phyloP scores from a whole-genome alignment of 2,329 filamentous ascomycete species.

The Aschersonia sp. region DNA sequence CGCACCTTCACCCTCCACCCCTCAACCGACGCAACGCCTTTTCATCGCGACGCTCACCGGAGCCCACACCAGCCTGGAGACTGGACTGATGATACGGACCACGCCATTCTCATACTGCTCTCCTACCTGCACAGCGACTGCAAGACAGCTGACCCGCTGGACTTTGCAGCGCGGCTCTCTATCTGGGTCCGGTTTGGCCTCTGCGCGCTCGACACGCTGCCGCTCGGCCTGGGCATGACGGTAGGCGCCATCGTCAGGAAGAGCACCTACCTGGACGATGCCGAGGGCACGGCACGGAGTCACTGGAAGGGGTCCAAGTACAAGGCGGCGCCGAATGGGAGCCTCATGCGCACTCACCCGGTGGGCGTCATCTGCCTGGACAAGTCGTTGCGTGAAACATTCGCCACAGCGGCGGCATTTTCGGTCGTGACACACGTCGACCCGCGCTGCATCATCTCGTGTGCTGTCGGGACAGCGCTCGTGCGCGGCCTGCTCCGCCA shows the following conservation, averaged over 20 bases:
- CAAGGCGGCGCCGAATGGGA: conserved; percentile 33
- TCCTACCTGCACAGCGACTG: conserved; percentile 30
- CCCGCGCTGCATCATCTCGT: conserved; percentile 33
- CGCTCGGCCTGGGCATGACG: conserved; percentile 31
- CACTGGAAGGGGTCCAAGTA: conserved; percentile 25
- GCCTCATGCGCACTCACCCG: conserved; percentile 36
- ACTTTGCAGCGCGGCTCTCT: conserved; percentile 28
- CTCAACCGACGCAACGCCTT: conserved; percentile 20
- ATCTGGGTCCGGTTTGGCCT: conserved; percentile 33
- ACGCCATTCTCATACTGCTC: conserved; percentile 32
- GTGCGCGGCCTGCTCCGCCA: conserved; percentile 29
- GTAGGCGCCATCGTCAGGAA: conserved; percentile 28
- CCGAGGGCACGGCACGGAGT: conserved; percentile 21
- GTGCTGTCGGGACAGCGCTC: conserved; percentile 29
- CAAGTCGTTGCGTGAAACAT: conserved; percentile 25
- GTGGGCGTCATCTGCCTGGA: conserved; percentile 31
- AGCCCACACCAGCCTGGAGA: conserved; percentile 23
- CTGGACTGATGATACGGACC: conserved; percentile 42
- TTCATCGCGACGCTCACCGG: conserved; percentile 28
- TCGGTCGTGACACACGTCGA: conserved; percentile 34
- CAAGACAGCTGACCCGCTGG: conserved; percentile 17
- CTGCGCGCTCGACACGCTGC: conserved; percentile 27
- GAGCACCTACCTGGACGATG: conserved; percentile 22
- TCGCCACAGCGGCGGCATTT: conserved; percentile 24
- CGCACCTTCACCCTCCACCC: conserved; percentile 24